Conservation (phyloP, 768 basidiomycete genomes). For the Dioszegia hungarica region DNA sequence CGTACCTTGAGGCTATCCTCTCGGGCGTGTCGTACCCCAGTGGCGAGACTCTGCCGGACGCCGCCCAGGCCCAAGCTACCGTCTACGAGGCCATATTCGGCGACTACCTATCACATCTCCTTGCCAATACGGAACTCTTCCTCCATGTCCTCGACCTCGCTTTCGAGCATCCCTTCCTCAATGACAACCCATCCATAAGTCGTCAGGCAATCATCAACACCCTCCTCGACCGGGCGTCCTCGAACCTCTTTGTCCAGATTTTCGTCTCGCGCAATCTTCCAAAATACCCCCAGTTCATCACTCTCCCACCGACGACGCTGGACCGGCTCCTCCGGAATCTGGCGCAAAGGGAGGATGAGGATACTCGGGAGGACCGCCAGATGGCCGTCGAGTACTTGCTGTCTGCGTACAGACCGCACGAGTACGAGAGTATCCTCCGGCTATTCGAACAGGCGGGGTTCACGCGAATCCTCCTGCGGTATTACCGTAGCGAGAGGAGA, state of each 20-base stretch:
- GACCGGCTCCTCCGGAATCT: slow-evolving; percentile 74
- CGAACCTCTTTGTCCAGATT: slow-evolving; percentile 81
- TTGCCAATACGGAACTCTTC: slow-evolving; percentile 91
- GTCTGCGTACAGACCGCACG: slow-evolving; percentile 81
- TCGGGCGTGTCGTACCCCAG: slow-evolving; percentile 84
- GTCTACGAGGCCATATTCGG: slow-evolving; percentile 81
- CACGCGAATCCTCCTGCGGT: slow-evolving; percentile 78
- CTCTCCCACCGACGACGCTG: slow-evolving; percentile 62
- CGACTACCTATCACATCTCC: slow-evolving; percentile 76
- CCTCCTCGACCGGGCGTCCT: slow-evolving; percentile 61
- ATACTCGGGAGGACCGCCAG: slow-evolving; percentile 85
- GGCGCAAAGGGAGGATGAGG: slow-evolving; percentile 52
- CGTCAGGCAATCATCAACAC: slow-evolving; percentile 79
- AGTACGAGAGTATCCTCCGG: slow-evolving; percentile 61
- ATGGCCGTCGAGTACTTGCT: slow-evolving; percentile 89
- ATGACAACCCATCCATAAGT: slow-evolving; percentile 65
- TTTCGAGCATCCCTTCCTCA: slow-evolving; percentile 87
- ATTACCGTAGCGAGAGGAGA: slow-evolving; percentile 67
- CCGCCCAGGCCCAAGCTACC: slow-evolving; percentile 62
- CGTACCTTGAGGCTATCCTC: slow-evolving; percentile 74
- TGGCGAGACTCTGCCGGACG: slow-evolving; percentile 67
- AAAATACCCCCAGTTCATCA: slow-evolving; percentile 80
- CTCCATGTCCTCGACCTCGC: slow-evolving; percentile 90
- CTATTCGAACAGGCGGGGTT: slow-evolving; percentile 81
- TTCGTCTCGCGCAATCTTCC: slow-evolving; percentile 95